Base-by-base conservation (phyloP, 192 early-diverging fungal genomes). In the Backusella circina region DNA sequence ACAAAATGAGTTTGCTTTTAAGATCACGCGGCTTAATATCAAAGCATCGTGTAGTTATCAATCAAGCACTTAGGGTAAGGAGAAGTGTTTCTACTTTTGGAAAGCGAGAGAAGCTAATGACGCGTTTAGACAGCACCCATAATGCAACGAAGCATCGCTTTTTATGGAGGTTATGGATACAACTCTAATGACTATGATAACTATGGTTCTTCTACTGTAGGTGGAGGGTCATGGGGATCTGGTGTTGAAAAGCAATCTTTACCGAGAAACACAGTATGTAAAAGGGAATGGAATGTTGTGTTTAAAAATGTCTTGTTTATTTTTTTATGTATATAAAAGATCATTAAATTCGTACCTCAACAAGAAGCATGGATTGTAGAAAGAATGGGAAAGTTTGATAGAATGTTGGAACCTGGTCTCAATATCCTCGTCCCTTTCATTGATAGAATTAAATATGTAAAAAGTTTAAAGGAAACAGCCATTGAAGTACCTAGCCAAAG, bases 351-450 rank as follows among this genome's bases (percentile, higher is more conserved):
- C 85, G 97, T 99, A 21, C 97, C 97, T 44, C 96, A 99, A 84
- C 96, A 98, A 81, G 95, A 98, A 83, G 95, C 96, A 5, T 98
- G 96, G 95, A 91, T 99, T 30, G 93, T 99, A 12, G 97, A 99
- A 85, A 92, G 97, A 30, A 96, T 99, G 93, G 97, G 97, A 35
- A 79, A 85, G 76, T 95, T 94, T 78, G 84, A 88, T 75, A 86
- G 93, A n/a, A 89, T 96, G 50, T 83, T 98, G 10, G 92, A 95
- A 50, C 96, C 95, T 2, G 97, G 97, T 28, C 89, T 99, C 12
- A 94, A 95, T 26, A 90, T 99, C 35, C 85, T 99, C 23, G 79
- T 97, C 31, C 97, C 97, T 4, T 74, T 98, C 31, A 75, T 99
- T 38, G 97, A 99, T 75, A 87, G 89, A 28, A 94, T 99, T 73